phyloP scores from a whole-genome alignment of 306 rosid species.

The Trichosanthes cucumerina region DNA sequence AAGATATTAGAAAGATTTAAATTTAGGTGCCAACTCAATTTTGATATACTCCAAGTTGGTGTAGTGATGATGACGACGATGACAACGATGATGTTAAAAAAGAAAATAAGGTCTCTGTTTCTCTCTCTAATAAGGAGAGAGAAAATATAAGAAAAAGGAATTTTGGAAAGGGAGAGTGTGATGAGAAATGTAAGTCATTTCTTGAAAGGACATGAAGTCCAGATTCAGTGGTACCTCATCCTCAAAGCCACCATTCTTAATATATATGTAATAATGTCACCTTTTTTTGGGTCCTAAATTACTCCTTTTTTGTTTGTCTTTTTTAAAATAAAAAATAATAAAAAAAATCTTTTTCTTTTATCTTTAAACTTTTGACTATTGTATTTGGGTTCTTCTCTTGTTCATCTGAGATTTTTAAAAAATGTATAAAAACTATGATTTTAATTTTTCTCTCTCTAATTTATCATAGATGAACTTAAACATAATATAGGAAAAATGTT shows the following conservation, averaged over 20 bases:
- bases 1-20: too few species aligned
- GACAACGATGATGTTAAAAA: background rate
- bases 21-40: background rate
- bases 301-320: background rate
- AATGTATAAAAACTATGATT: too few species aligned
- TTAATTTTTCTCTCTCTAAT: too few species aligned
- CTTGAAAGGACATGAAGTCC: constrained; percentile 3
- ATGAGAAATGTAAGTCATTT: background rate
- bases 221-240: background rate
- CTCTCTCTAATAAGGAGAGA: background rate
- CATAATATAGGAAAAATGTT: too few species aligned
- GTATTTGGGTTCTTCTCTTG: too few species aligned
- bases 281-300: background rate
- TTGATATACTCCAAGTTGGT: background rate
- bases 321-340: too few species aligned
- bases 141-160: background rate
- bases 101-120: background rate
- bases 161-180: background rate
- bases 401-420: too few species aligned
- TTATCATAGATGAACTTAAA: too few species aligned
- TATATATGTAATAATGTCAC: background rate
- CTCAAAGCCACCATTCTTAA: background rate
- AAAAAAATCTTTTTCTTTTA: too few species aligned
- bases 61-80: background rate
- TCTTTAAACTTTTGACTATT: too few species aligned